Evolutionary conservation across 352 stramenopile genomes (phyloP).

Genomic region (Phytophthora chlamydospora): DNA sequence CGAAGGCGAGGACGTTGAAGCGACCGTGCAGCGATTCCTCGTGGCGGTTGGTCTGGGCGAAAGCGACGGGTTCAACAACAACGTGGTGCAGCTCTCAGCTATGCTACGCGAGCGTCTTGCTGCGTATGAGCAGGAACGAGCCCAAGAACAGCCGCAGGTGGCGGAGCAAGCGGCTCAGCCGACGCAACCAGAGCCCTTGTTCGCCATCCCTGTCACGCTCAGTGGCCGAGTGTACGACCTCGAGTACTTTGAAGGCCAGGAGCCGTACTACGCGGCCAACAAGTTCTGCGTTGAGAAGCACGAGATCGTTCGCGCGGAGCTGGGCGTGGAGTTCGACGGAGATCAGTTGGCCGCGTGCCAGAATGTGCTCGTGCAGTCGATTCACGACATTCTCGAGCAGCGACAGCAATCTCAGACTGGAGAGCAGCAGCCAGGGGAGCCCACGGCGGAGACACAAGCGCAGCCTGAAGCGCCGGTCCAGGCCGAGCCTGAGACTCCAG

Average conservation of each 20-base stretch:
- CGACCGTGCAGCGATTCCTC: slow-evolving; percentile 73
- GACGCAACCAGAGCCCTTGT: slow-evolving; percentile 37
- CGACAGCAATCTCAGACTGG: slow-evolving; percentile 23
- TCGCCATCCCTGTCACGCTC: slow-evolving; percentile 70
- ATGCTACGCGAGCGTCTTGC: slow-evolving; percentile 46
- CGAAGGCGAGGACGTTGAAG: slow-evolving; percentile 72
- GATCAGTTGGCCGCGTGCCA: slow-evolving; percentile 70
- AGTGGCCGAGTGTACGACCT: slow-evolving; percentile 61
- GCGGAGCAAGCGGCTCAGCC: slow-evolving; percentile 17
- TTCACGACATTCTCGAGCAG: slow-evolving; percentile 40
- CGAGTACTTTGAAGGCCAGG: slow-evolving; percentile 69
- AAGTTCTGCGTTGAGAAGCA: slow-evolving; percentile 79
- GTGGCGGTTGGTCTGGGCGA: slow-evolving; percentile 50
- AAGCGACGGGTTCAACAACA: slow-evolving; percentile 47
- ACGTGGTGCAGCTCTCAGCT: slow-evolving; percentile 45
- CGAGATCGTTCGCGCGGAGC: slow-evolving; percentile 54
- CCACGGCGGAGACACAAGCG: slow-evolving; percentile 12
- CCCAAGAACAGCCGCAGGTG: slow-evolving; percentile 10
- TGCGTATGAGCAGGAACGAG: slow-evolving; percentile 20
- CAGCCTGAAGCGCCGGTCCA: slow-evolving; percentile 12
- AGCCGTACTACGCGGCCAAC: slow-evolving; percentile 60
- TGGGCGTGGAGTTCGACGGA: slow-evolving; percentile 60
- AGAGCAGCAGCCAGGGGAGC: slow-evolving; percentile 25
- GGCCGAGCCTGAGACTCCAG: slow-evolving; percentile 7
- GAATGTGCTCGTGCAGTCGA: slow-evolving; percentile 52